Percentiles rank a stretch among this genome's conserved stretches.
phyloP scores from a whole-genome alignment of 805 yeast genomes.

The Grigorovia yakushimaensis region DNA sequence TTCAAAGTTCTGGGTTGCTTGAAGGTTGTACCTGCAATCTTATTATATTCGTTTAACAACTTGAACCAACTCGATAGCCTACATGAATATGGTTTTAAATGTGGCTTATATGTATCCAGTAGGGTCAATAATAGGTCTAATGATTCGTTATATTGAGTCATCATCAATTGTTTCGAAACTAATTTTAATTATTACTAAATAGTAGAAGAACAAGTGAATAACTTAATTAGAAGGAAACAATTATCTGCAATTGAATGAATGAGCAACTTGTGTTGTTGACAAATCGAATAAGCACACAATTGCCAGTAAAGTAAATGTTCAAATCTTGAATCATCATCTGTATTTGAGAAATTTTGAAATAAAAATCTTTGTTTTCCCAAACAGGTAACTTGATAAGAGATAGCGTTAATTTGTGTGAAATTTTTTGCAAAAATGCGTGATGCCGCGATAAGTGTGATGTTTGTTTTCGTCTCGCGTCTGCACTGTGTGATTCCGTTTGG shows the following conservation, averaged over 20 bases:
- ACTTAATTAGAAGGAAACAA: no score
- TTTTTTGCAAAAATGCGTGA: not conserved
- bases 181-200: no score
- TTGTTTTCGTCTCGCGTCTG: no score
- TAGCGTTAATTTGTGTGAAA: not conserved
- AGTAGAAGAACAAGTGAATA: no score
- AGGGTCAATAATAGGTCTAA: slow-evolving; percentile 11
- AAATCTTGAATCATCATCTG: not conserved
- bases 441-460: not conserved
- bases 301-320: not conserved
- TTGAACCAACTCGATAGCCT: slow-evolving; percentile 21
- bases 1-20: slow-evolving; percentile 25
- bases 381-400: not conserved
- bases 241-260: no score
- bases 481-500: no score
- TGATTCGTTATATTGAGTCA: slow-evolving; percentile 4
- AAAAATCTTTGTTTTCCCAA: not conserved
- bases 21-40: slow-evolving; percentile 14
- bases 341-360: not conserved
- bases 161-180: no score
- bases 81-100: slow-evolving; percentile 18
- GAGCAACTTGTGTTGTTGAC: no score
- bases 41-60: slow-evolving; percentile 20
- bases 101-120: slow-evolving; percentile 22
- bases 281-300: no score